phyloP scores from a whole-genome alignment of 306 rosid species.

The Vachellia pachyceras region DNA sequence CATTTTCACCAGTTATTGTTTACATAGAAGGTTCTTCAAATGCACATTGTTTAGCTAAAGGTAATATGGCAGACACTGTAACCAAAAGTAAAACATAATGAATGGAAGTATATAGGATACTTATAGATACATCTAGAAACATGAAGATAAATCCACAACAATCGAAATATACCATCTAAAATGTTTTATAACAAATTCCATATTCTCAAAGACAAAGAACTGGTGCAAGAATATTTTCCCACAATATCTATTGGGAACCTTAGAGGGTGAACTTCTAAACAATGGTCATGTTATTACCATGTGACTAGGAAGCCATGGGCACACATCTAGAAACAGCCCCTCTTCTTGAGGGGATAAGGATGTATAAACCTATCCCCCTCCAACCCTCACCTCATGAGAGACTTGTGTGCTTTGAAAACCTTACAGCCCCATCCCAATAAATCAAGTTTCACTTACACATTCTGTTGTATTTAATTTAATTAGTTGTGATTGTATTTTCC shows the following conservation, averaged over 20 bases:
- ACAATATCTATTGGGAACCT: neutral
- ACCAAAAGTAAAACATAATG: slow-evolving; percentile 32
- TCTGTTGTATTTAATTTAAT: too few relatives aligned
- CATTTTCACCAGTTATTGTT: slow-evolving; percentile 91
- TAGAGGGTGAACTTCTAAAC: too few relatives aligned
- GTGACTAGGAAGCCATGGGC: too few relatives aligned
- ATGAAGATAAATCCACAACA: neutral
- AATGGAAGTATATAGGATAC: slow-evolving; percentile 10
- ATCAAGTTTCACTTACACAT: too few relatives aligned
- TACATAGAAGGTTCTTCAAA: slow-evolving; percentile 98
- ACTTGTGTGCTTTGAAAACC: too few relatives aligned
- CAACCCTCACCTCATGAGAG: too few relatives aligned
- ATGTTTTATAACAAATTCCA: neutral
- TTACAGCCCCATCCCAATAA: too few relatives aligned
- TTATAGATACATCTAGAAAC: neutral
- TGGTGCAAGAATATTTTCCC: neutral
- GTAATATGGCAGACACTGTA: slow-evolving; percentile 97
- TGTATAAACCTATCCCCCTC: too few relatives aligned
- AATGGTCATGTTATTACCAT: too few relatives aligned
- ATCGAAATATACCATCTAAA: neutral
- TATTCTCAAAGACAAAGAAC: neutral
- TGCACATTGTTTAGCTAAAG: slow-evolving; percentile 95
- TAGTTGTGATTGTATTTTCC: too few relatives aligned
- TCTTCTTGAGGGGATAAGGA: too few relatives aligned
- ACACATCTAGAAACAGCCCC: too few relatives aligned